Conservation (phyloP, 129 eudicot species). For the Gnaphalium uliginosum region DNA sequence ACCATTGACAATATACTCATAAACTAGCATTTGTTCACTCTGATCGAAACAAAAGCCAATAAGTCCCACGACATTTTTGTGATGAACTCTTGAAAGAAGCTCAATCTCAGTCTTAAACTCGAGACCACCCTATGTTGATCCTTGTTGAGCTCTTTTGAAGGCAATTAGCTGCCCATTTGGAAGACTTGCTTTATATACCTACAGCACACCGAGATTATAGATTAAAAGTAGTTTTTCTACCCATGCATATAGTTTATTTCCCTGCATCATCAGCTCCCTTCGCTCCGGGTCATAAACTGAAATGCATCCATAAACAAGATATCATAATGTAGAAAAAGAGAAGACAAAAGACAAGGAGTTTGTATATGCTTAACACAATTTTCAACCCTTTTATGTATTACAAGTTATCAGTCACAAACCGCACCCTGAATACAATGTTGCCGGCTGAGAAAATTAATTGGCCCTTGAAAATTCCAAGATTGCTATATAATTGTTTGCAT, state of each 20-base stretch:
- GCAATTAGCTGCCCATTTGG: slow-evolving; percentile 41
- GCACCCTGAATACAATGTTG: not conserved
- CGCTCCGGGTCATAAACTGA: too few species aligned
- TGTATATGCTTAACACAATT: not conserved
- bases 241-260: not conserved
- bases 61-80: slow-evolving; percentile 47
- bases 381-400: not conserved
- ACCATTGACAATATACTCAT: slow-evolving; percentile 47
- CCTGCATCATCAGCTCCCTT: not conserved
- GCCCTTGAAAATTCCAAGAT: not conserved
- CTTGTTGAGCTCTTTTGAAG: slow-evolving; percentile 52
- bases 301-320: too few species aligned
- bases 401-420: not conserved
- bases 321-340: too few species aligned
- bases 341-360: too few species aligned
- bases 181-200: slow-evolving; percentile 52
- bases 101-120: slow-evolving; percentile 59
- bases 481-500: not conserved
- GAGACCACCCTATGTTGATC: slow-evolving; percentile 42
- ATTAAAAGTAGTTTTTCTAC: not conserved
- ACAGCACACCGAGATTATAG: not conserved
- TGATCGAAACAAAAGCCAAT: slow-evolving; percentile 51
- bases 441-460: not conserved
- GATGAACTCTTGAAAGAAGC: slow-evolving; percentile 55
- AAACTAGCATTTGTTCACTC: slow-evolving; percentile 50